A percentile compares a stretch with the other conserved stretches of the same genome.
Conservation (phyloP, 2,329 filamentous ascomycete genomes). For the Orbilia ellipsospora region DNA sequence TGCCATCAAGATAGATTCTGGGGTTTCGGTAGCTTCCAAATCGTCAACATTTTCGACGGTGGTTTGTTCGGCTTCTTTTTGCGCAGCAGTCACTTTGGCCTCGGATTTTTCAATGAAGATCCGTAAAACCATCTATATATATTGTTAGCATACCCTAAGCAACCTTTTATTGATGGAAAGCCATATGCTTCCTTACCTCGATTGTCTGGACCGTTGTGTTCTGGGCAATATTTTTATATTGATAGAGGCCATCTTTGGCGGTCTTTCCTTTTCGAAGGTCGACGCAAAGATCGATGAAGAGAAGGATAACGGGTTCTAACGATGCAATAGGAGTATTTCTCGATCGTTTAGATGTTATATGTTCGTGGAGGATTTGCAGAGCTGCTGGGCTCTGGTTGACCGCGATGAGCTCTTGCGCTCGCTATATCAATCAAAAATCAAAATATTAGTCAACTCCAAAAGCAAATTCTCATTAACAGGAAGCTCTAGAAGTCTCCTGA, state of each 20-base stretch:
- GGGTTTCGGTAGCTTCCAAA: conserved; percentile 95
- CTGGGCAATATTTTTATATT: conserved; percentile 99
- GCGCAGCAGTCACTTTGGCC: conserved; percentile 93
- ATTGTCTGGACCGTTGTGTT: conserved; percentile 99
- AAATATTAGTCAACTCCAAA: conserved; percentile 40
- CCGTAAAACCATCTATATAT: conserved; percentile 82
- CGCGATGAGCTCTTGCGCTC: conserved; percentile 97
- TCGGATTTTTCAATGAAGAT: conserved; percentile 98
- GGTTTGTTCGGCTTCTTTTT: conserved; percentile 94
- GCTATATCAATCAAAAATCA: conserved; percentile 64
- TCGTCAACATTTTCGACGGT: conserved; percentile 90
- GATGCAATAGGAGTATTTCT: conserved; percentile 94
- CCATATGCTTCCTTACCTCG: conserved; percentile 71
- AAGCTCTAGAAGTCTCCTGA: conserved; percentile 20
- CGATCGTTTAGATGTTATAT: conserved; percentile 97
- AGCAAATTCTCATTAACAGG: conserved; percentile 25
- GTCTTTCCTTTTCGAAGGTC: conserved; percentile 98
- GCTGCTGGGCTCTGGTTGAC: conserved; percentile 93
- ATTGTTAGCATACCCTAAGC: conserved; percentile 13
- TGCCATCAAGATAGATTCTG: conserved; percentile 95
- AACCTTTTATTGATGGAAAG: not conserved
- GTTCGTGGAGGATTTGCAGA: conserved; percentile 94
- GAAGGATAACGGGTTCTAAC: conserved; percentile 97
- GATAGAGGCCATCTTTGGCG: conserved; percentile 97
- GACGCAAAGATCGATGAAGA: conserved; percentile 95